Evolutionary conservation across 2,329 filamentous ascomycete genomes (phyloP).

Genomic region (Fusarium pseudoanthophilum): DNA sequence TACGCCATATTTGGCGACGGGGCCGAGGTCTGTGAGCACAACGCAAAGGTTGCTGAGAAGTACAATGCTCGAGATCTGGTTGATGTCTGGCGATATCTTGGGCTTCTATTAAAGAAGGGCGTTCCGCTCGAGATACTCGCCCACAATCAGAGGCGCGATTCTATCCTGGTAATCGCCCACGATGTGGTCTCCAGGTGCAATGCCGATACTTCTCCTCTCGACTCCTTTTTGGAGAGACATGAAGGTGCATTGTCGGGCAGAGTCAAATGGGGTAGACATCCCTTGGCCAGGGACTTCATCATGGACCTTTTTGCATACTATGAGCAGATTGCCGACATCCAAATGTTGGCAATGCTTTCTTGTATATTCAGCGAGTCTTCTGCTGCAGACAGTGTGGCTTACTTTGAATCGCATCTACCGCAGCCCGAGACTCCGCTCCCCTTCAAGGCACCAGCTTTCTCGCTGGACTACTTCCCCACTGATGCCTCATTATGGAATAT

Average conservation of each 20-base stretch:
- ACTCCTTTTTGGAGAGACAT: conserved; percentile 15
- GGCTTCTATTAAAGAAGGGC: conserved; percentile 79
- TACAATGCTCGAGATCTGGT: conserved; percentile 77
- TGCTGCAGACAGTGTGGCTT: conserved; percentile 65
- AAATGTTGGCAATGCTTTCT: conserved; percentile 78
- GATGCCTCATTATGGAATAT: conserved; percentile 65
- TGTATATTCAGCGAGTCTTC: conserved; percentile 74
- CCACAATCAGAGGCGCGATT: conserved; percentile 64
- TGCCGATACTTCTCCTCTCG: conserved; percentile 20
- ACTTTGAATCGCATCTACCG: conserved; percentile 65
- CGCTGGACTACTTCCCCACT: conserved; percentile 73
- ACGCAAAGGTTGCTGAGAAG: conserved; percentile 79
- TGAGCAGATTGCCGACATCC: conserved; percentile 70
- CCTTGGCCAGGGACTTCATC: conserved; percentile 70
- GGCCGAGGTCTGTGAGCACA: conserved; percentile 83
- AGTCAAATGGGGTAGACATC: conserved; percentile 75
- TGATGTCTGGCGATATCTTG: conserved; percentile 85
- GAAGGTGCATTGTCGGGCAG: conserved; percentile 60
- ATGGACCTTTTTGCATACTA: conserved; percentile 71
- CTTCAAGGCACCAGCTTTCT: conserved; percentile 74
- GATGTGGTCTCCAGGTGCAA: conserved; percentile 61
- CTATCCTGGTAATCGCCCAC: conserved; percentile 75
- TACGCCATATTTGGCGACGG: conserved; percentile 89
- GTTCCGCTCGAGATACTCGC: conserved; percentile 75
- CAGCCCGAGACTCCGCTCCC: conserved; percentile 71